These are phyloP conservation scores for Diaporthe ampelina DNA, from an alignment of 2,329 filamentous ascomycete genomes.

Conservation along the genomic window DNA sequence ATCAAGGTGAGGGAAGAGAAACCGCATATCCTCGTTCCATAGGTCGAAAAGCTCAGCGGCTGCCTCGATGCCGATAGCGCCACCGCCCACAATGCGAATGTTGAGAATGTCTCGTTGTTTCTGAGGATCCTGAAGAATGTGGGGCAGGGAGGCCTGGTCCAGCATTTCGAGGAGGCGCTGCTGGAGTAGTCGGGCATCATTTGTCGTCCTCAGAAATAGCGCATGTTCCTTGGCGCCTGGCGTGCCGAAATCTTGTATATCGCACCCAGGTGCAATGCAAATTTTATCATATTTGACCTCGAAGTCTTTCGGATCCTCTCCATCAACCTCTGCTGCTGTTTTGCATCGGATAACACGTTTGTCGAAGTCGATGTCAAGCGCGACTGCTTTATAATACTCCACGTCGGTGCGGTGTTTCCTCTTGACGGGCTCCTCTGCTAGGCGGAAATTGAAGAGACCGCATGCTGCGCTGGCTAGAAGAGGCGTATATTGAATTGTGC, in stretches of 20 bases:
- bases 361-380: constrained; percentile 54
- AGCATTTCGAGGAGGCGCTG: constrained; percentile 51
- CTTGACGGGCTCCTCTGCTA: constrained; percentile 60
- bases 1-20: constrained; percentile 56
- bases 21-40: constrained; percentile 53
- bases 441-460: constrained; percentile 59
- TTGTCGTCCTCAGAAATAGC: constrained; percentile 53
- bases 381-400: constrained; percentile 56
- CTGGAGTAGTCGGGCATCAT: constrained; percentile 52
- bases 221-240: constrained; percentile 55
- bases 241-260: constrained; percentile 56
- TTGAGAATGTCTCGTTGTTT: constrained; percentile 52
- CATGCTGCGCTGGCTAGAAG: constrained; percentile 60
- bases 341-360: constrained; percentile 52
- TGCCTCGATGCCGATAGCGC: constrained; percentile 57
- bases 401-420: constrained; percentile 49
- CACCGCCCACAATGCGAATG: constrained; percentile 57
- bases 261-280: constrained; percentile 57
- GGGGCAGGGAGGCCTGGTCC: constrained; percentile 46
- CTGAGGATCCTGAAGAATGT: constrained; percentile 43
- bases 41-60: constrained; percentile 60
- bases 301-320: constrained; percentile 49
- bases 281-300: constrained; percentile 57
- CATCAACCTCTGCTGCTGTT: constrained; percentile 50
- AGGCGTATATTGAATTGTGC: constrained; percentile 60